Base-by-base conservation (phyloP, 1,284 basidiomycete species). In the Fistulina hepatica region DNA sequence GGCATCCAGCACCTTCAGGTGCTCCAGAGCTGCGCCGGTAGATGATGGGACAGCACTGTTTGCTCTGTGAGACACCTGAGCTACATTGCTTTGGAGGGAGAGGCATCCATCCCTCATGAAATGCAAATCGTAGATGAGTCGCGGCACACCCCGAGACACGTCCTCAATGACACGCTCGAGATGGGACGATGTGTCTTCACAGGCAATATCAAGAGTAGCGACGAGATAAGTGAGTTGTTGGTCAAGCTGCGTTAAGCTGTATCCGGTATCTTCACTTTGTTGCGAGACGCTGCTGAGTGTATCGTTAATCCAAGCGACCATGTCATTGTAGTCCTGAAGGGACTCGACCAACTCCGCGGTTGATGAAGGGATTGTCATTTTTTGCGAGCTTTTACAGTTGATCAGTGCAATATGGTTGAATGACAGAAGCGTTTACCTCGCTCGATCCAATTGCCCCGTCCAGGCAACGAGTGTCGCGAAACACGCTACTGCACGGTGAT, bases 51-150 rank as follows among this genome's bases (percentile, higher is more conserved):
- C 55, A 0, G 68, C 65, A 16, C 64, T 60, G 30, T 59, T 60
- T 2, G 73, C 67, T n/a, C 62, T 64, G 35, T 61, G 63, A 42
- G 71, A 65, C 12, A 86, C 75, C 21, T 67, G 65, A 12, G 67
- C 60, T 12, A 93, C 62, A 6, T 73, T 62, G 16, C 59, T 61
- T 46, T 84, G 80, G 13, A 95, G 66, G 2, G 82, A 73, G 10
- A 83, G 60, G 1, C 91, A 89, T 24, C 81, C 79, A 53, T 95
- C 92, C 34, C 85, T 80, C 77, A 95, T 92, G 60, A 94, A 92
- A 55, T 95, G 91, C 15, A 97, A 66, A 58, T 95, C 92, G 54
- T 94, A 95, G 2, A 81, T 79, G 32, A 97, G 69, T 24, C 92
- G 74, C 5, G 92, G 89, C 8, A 93, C 80, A 4, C 80, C 76